Conservation (phyloP, 2,329 filamentous ascomycete species). For the Stenocarpella maydis region DNA sequence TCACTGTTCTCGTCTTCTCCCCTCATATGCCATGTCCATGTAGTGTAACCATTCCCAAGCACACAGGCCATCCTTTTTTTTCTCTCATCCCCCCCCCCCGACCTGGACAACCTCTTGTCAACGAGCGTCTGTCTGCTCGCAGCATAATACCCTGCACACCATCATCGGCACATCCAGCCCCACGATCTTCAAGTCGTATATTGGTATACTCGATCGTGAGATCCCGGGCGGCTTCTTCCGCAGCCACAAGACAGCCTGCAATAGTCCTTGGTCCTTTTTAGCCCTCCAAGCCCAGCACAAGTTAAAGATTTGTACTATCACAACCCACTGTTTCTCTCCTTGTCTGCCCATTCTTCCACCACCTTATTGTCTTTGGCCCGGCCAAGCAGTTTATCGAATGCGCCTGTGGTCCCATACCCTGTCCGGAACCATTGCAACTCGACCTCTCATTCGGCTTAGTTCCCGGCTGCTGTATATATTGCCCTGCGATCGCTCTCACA, state of each 20-base stretch:
- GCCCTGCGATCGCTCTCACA: neutral
- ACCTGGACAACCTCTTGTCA: neutral
- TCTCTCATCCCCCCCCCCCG: neutral
- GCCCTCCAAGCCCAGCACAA: neutral
- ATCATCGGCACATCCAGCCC: neutral
- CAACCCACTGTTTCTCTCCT: neutral
- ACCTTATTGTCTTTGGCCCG: neutral
- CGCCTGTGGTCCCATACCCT: neutral
- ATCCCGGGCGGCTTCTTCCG: neutral
- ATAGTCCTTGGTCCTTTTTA: neutral
- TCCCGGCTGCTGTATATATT: neutral
- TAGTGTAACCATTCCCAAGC: too few relatives aligned
- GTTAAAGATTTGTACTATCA: neutral
- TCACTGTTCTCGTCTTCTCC: neutral
- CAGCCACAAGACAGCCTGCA: neutral
- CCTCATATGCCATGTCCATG: neutral
- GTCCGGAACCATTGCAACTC: constrained; percentile 3
- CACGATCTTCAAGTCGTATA: neutral
- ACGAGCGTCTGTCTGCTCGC: neutral
- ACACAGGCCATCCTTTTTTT: neutral
- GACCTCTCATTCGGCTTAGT: constrained; percentile 16
- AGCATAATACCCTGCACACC: too few relatives aligned
- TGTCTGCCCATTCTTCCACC: neutral
- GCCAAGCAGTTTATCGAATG: constrained; percentile 10
- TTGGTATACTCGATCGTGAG: neutral